Conservation (phyloP, 805 yeast species). For the Spathaspora hagerdaliae region DNA sequence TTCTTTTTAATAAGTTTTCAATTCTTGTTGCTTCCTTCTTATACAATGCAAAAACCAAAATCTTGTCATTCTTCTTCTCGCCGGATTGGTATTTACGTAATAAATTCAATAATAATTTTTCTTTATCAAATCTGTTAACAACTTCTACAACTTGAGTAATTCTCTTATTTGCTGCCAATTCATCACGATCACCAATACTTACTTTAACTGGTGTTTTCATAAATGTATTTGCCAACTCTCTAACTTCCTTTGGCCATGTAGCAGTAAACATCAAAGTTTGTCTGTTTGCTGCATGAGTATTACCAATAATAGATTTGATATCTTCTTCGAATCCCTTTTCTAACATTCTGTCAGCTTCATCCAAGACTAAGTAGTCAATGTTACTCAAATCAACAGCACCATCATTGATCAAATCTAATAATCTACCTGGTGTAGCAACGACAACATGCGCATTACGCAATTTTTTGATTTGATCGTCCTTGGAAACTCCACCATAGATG, state of each 20-base stretch:
- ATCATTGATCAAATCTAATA: conserved; percentile 85
- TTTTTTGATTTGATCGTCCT: conserved; percentile 79
- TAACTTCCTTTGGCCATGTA: conserved; percentile 99
- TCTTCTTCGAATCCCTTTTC: conserved; percentile 98
- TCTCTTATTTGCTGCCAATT: conserved; percentile 89
- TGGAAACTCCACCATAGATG: conserved; percentile 96
- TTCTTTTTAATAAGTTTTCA: conserved; percentile 67
- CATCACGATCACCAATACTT: conserved; percentile 92
- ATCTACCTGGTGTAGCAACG: conserved; percentile 98
- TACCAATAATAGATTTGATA: conserved; percentile 75
- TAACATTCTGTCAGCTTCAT: conserved; percentile 98
- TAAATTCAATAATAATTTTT: conserved; percentile 65
- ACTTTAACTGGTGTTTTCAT: conserved; percentile 86
- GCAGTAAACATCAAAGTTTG: conserved; percentile 99
- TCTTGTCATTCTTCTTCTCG: conserved; percentile 64
- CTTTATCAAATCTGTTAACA: conserved; percentile 71
- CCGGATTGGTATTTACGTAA: conserved; percentile 73
- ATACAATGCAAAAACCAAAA: conserved; percentile 88
- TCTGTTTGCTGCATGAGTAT: conserved; percentile 48
- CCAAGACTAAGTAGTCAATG: conserved; percentile 79
- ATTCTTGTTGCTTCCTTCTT: conserved; percentile 95
- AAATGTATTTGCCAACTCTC: conserved; percentile 82
- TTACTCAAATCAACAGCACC: conserved; percentile 68
- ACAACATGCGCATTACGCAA: conserved; percentile 70
- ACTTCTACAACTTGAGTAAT: conserved; percentile 94